Evolutionary conservation across 148 eudicot genomes (phyloP).

Genomic region (Vaccinium darrowii): DNA sequence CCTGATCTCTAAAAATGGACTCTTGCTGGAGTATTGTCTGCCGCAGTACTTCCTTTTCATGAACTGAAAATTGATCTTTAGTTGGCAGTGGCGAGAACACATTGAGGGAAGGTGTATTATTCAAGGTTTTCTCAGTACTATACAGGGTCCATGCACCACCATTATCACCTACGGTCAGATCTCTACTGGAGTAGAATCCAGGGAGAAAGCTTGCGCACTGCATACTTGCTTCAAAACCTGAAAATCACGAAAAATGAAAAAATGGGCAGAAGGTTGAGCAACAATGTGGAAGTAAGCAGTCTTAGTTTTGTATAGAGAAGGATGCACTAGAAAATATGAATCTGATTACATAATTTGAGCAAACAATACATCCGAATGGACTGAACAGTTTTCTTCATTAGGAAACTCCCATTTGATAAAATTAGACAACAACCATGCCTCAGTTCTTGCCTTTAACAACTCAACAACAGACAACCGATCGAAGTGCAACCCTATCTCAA

Average conservation of each 20-base stretch:
- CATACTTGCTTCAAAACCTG: constrained; percentile 27
- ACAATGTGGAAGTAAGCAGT: neutral
- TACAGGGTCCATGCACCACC: constrained; percentile 27
- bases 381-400: neutral
- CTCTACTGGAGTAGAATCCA: constrained; percentile 35
- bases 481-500: neutral
- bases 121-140: constrained; percentile 26
- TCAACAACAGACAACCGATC: neutral
- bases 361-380: constrained; percentile 9
- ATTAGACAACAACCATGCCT: neutral
- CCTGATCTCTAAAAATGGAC: constrained; percentile 56
- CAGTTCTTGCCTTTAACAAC: neutral
- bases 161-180: constrained; percentile 35
- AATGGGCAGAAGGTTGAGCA: neutral
- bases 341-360: neutral
- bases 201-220: constrained; percentile 49
- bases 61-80: constrained; percentile 24
- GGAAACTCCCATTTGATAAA: neutral
- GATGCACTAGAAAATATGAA: neutral
- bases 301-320: neutral
- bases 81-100: constrained; percentile 17
- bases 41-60: constrained; percentile 50
- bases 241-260: constrained; percentile 1
- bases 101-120: constrained; percentile 27
- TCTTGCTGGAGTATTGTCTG: constrained; percentile 59